These are phyloP conservation scores for Suhomyces prunicola DNA, from an alignment of 805 yeast genomes.

Conservation along the genomic window DNA sequence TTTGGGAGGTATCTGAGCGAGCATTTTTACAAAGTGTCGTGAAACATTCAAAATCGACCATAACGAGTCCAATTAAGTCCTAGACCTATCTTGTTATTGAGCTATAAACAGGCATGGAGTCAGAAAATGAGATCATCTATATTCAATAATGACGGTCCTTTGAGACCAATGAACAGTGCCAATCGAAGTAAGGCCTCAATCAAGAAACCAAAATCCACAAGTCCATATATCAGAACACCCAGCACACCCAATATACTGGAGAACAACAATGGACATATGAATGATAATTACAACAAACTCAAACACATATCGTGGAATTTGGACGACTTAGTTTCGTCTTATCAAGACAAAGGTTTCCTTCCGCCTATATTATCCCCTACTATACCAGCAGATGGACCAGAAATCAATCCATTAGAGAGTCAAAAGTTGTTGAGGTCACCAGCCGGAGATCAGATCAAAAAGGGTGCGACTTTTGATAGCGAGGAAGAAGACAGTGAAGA, in stretches of 20 bases:
- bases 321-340: conserved; percentile 36
- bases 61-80: background rate
- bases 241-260: conserved; percentile 1
- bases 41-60: background rate
- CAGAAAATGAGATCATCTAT: conserved; percentile 30
- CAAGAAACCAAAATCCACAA: conserved; percentile 14
- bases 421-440: background rate
- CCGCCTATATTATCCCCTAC: conserved; percentile 42
- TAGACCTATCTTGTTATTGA: background rate
- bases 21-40: background rate
- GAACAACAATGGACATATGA: background rate
- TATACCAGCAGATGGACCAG: conserved; percentile 20
- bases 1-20: background rate
- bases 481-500: conserved; percentile 2
- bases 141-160: conserved; percentile 18
- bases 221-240: conserved; percentile 15
- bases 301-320: conserved; percentile 30
- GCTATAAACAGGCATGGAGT: background rate
- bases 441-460: background rate
- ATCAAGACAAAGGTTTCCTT: conserved; percentile 29
- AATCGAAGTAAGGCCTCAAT: background rate
- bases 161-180: conserved; percentile 2
- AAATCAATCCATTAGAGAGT: background rate
- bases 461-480: background rate
- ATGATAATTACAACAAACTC: background rate